Percentiles rank a stretch among this genome's conserved stretches.
These are phyloP conservation scores for Cichorium intybus DNA, from an alignment of 140 eudicot genomes.

Conservation along the genomic window DNA sequence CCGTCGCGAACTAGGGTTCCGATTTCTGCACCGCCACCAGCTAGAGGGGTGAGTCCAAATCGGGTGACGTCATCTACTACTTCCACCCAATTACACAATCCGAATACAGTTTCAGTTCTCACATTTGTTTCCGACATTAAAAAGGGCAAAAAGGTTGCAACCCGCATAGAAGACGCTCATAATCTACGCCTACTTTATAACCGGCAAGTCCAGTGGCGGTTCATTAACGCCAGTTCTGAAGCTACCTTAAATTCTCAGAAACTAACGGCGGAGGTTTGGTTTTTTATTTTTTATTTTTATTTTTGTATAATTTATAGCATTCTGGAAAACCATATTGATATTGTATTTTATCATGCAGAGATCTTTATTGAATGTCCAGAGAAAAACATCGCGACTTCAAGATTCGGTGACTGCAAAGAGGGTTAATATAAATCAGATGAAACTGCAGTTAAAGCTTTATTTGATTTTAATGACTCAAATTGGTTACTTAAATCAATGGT, in stretches of 20 bases:
- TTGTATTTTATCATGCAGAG: constrained; percentile 44
- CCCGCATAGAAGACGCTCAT: constrained; percentile 82
- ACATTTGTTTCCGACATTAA: constrained; percentile 75
- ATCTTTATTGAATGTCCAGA: constrained; percentile 59
- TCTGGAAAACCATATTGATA: background rate
- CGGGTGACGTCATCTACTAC: constrained; percentile 77
- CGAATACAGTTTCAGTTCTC: constrained; percentile 78
- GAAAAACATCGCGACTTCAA: constrained; percentile 53
- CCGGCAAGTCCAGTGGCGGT: constrained; percentile 87
- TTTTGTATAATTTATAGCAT: constrained; percentile 5
- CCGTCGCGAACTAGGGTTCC: constrained; percentile 52
- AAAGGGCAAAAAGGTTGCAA: constrained; percentile 72
- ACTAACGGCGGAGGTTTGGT: constrained; percentile 70
- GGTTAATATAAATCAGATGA: constrained; percentile 54
- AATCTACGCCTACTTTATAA: constrained; percentile 68
- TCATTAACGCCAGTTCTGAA: constrained; percentile 65
- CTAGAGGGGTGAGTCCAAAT: constrained; percentile 77
- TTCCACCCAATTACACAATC: constrained; percentile 51
- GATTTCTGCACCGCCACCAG: constrained; percentile 25
- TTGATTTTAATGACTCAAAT: constrained; percentile 55
- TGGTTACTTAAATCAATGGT: constrained; percentile 75
- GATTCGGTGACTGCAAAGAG: constrained; percentile 61
- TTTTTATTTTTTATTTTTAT: constrained; percentile 7
- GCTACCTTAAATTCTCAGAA: constrained; percentile 50
- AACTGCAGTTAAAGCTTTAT: constrained; percentile 63